Percentiles rank a stretch among this genome's conserved stretches.
phyloP scores from a whole-genome alignment of 2,329 filamentous ascomycete species.

The Ceratocystis ficicola region DNA sequence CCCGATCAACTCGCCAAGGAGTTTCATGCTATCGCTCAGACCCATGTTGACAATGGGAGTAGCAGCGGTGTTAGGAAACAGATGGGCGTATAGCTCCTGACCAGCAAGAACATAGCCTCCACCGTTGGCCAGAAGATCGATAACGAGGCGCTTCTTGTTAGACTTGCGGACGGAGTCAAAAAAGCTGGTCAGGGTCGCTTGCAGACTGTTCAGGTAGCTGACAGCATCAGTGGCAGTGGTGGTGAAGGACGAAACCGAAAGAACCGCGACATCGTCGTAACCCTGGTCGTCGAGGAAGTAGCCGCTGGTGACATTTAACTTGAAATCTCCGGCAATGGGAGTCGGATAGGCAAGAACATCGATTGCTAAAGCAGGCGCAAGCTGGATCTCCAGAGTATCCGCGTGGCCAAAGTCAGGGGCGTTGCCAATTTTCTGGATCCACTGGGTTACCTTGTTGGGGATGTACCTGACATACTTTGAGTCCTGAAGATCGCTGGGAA shows the following conservation, averaged over 20 bases:
- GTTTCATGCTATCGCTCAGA: constrained; percentile 37
- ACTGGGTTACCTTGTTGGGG: not conserved
- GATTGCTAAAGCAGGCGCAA: not conserved
- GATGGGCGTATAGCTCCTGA: constrained; percentile 49
- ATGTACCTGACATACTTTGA: constrained; percentile 8
- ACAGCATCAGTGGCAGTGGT: constrained; percentile 21
- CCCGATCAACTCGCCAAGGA: constrained; percentile 31
- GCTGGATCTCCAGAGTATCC: constrained; percentile 2
- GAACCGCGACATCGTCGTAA: constrained; percentile 30
- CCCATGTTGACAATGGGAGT: constrained; percentile 42
- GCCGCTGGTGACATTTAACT: constrained; percentile 27
- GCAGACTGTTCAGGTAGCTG: constrained; percentile 28
- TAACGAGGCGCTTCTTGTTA: constrained; percentile 47
- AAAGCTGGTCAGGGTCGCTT: constrained; percentile 27
- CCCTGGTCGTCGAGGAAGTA: constrained; percentile 31
- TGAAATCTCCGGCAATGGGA: constrained; percentile 27
- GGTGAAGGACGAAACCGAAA: constrained; percentile 27
- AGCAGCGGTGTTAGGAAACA: constrained; percentile 40
- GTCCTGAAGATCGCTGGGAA: constrained; percentile 1
- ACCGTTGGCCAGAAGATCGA: constrained; percentile 47
- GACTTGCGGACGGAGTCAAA: constrained; percentile 30
- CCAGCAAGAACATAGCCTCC: constrained; percentile 49
- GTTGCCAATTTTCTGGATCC: constrained; percentile 1
- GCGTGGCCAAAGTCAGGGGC: not conserved
- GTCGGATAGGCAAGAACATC: constrained; percentile 26